Evolutionary conservation across 164 flowering plant genomes (phyloP), one percentile per base, ranked within the genome.

Genomic region (Hamamelis virginiana): DNA sequence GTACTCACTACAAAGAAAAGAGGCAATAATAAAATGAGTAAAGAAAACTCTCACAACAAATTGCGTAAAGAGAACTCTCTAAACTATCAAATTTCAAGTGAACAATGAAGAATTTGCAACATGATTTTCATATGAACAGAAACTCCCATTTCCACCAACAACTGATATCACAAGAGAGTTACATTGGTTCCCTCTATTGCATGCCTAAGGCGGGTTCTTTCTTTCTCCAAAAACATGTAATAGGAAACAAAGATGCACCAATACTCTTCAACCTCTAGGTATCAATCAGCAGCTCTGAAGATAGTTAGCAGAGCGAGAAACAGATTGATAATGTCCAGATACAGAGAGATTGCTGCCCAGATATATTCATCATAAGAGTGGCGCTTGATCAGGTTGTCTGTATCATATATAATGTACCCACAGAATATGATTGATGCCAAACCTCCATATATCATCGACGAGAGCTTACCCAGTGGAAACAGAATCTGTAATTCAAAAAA

Each of bases 341-440:
- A 96, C 57, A 93, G 77, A 3, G 86, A 51, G 10, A 96, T 87
- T 0, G 98, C 86, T 57, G 98, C 99, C 97, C 97, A 91, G 3
- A 93, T 87, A 76, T 91, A 93, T 19, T 96, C 96, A 57, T 96
- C 99, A 22, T 96, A 96, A 0, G 89, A 48, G 73, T 80, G 82
- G 4, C 99, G 87, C 80, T 91, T 93, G 77, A 96, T 96, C 75
- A 96, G 76, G 62, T 96, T 90, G 72, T 96, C 97, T 0, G 99
- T 93, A 79, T 93, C 99, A 41, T 93, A 96, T 0, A 96, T 74
- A 23, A 91, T 90, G 79, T 87, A 96, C 0, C 91, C 97, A 50
- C 92, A 89, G 82, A 93, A 96, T 65, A 96, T 81, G 63, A 93
- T 72, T 0, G 99, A 78, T 0, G 91, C 97, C 73, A 96, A 45